Base-by-base conservation (phyloP, 768 basidiomycete genomes). In the Russula virescens region DNA sequence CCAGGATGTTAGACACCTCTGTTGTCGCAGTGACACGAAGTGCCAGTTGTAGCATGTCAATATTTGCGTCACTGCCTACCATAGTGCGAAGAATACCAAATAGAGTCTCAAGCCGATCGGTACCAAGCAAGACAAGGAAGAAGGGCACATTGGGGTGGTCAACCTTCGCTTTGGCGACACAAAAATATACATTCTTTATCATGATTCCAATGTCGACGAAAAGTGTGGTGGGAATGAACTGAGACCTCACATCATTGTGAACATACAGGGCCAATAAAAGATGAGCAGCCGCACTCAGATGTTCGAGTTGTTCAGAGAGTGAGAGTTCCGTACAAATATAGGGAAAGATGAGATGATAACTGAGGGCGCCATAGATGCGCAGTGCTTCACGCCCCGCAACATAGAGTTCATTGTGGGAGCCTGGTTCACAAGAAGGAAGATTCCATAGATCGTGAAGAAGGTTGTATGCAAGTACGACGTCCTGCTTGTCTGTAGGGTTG, bases 161-260 rank as follows among this genome's bases (percentile, higher is more conserved):
- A 0, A 62, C n/a, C 40, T 72, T 65, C 8, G 31, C 31, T 8
- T 31, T 31, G 3, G 31, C 31, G 8, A 31, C 8, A 8, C 31
- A 31, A 8, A 31, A 31, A 8, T 4, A 31, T 3, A 8, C 31
- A 31, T 31, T 31, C 31, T 76, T 78, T 59, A 78, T 70, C 73
- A 75, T 75, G 5, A 74, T 61, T 69, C 71, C 69, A 46, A 77
- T 64, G 60, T 79, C 74, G 1, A 64, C 21, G 57, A 70, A 78
- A 0, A 73, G 68, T 6, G 67, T 66, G 1, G 60, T 67, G 0
- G 72, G 70, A 26, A 77, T 68, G 48, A 74, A 74, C 0, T 23
- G 2, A 3, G 60, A 16, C 64, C 69, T 28, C 65, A 62, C 18
- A 7, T 31, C 2, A 0, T 7, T 5, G 56, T 47, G 60, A 65